phyloP scores from a whole-genome alignment of 495 filamentous ascomycete species.

The Penicillium crystallinum region DNA sequence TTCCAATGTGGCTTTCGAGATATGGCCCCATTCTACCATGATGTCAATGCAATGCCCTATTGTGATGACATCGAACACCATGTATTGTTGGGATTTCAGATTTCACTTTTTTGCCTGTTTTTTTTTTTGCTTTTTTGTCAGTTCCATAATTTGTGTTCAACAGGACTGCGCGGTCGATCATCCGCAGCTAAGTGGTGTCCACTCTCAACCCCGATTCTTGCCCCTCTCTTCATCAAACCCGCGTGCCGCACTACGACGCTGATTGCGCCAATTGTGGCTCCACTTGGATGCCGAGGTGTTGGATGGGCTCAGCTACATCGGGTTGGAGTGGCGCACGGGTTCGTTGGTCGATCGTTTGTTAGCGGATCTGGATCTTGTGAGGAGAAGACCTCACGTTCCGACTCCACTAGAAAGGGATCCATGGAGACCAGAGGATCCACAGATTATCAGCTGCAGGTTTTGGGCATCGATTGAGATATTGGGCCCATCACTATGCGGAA shows the following conservation, averaged over 20 bases:
- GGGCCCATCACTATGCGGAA: neutral
- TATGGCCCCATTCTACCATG: neutral
- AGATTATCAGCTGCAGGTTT: neutral
- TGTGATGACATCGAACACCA: neutral
- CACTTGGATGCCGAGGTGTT: neutral
- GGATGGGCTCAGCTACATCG: neutral
- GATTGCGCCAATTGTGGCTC: neutral
- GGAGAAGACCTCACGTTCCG: neutral
- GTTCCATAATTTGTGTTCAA: neutral
- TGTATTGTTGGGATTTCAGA: neutral
- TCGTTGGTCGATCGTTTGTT: conserved; percentile 4
- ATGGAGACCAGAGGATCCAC: neutral
- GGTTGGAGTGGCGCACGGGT: neutral
- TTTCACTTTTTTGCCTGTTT: neutral
- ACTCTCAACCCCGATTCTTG: neutral
- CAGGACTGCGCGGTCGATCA: conserved; percentile 12
- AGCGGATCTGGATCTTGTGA: conserved; percentile 1
- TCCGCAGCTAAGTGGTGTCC: conserved; percentile 12
- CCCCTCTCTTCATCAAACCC: neutral
- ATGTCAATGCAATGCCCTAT: neutral
- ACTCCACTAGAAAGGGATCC: neutral
- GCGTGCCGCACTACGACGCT: neutral
- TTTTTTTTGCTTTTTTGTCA: conserved; percentile 6
- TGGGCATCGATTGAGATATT: conserved; percentile 1
- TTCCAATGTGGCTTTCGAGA: neutral